Conservation (phyloP, 805 yeast genomes). For the Isabelozyma heimii region DNA sequence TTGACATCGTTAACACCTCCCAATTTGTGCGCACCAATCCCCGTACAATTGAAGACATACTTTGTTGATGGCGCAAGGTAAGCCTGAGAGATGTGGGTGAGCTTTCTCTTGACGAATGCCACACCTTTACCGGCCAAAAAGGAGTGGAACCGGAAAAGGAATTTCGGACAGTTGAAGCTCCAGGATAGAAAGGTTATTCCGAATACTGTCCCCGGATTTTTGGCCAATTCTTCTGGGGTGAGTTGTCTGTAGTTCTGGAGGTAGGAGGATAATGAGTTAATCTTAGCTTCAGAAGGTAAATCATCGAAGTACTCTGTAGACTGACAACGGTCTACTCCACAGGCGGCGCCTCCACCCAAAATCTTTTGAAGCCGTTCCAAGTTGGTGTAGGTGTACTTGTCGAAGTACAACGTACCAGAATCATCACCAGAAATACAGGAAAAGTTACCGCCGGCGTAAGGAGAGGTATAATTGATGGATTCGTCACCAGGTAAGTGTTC, state of each 20-base stretch:
- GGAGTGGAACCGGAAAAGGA: constrained; percentile 45
- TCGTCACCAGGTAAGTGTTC: constrained; percentile 77
- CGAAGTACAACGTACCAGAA: constrained; percentile 40
- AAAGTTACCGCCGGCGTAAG: constrained; percentile 61
- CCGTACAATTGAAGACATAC: constrained; percentile 73
- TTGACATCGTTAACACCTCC: constrained; percentile 63
- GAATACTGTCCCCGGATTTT: constrained; percentile 47
- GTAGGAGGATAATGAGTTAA: constrained; percentile 47
- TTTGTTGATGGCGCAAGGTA: constrained; percentile 29
- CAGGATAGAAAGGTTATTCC: constrained; percentile 61
- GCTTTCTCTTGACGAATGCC: constrained; percentile 41
- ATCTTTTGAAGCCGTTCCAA: constrained; percentile 39
- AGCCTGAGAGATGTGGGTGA: constrained; percentile 60
- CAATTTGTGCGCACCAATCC: constrained; percentile 61
- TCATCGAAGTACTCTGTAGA: constrained; percentile 61
- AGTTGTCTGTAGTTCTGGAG: constrained; percentile 43
- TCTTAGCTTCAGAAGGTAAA: constrained; percentile 44
- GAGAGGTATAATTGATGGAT: constrained; percentile 71
- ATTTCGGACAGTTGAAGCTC: constrained; percentile 72
- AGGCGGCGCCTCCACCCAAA: constrained; percentile 46
- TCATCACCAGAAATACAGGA: constrained; percentile 57
- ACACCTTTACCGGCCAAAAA: constrained; percentile 51
- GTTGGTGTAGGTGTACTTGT: constrained; percentile 54
- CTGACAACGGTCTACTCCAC: constrained; percentile 55
- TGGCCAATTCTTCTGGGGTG: constrained; percentile 33